A percentile compares a stretch with the other conserved stretches of the same genome.
These are phyloP conservation scores for Calocybe gambosa DNA, from an alignment of 1,284 basidiomycete species.

Conservation along the genomic window DNA sequence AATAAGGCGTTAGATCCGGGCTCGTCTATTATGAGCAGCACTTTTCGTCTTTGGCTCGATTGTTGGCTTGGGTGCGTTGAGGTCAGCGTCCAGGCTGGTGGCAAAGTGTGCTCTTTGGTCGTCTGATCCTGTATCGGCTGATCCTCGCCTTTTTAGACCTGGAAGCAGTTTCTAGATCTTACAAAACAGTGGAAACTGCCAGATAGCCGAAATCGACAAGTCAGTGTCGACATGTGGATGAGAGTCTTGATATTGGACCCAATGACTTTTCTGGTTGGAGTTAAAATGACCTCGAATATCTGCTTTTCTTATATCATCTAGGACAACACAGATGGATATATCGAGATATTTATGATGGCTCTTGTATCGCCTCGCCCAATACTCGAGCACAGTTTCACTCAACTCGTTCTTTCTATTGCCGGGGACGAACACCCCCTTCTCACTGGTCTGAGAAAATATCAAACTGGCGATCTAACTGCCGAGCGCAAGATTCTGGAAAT, in stretches of 20 bases:
- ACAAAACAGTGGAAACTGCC: slow-evolving; percentile 51
- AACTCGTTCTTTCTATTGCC: slow-evolving; percentile 47
- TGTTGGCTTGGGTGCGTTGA: slow-evolving; percentile 76
- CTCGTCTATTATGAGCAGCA: slow-evolving; percentile 5
- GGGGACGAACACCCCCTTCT: slow-evolving; percentile 48
- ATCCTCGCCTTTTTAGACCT: slow-evolving; percentile 39
- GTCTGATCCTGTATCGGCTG: neutral
- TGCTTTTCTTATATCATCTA: slow-evolving; percentile 20
- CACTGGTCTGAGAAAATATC: slow-evolving; percentile 4
- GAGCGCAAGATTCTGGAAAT: slow-evolving; percentile 3
- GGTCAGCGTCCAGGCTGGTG: slow-evolving; percentile 46
- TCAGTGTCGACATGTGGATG: slow-evolving; percentile 67
- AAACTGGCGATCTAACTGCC: neutral
- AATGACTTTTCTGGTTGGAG: slow-evolving; percentile 53
- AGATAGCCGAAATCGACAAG: slow-evolving; percentile 47
- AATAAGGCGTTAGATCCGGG: slow-evolving; percentile 12
- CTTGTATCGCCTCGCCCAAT: slow-evolving; percentile 47
- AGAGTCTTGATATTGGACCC: slow-evolving; percentile 63
- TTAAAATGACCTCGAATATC: slow-evolving; percentile 1
- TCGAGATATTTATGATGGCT: slow-evolving; percentile 52
- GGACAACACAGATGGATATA: slow-evolving; percentile 47
- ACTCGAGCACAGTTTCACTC: slow-evolving; percentile 57
- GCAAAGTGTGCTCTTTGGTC: slow-evolving; percentile 34
- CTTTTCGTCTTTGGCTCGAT: slow-evolving; percentile 46
- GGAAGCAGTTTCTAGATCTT: slow-evolving; percentile 57